Percentiles rank a stretch among this genome's conserved stretches.
Evolutionary conservation across 2,329 filamentous ascomycete species (phyloP).

Genomic region (Plenodomus lindquistii): DNA sequence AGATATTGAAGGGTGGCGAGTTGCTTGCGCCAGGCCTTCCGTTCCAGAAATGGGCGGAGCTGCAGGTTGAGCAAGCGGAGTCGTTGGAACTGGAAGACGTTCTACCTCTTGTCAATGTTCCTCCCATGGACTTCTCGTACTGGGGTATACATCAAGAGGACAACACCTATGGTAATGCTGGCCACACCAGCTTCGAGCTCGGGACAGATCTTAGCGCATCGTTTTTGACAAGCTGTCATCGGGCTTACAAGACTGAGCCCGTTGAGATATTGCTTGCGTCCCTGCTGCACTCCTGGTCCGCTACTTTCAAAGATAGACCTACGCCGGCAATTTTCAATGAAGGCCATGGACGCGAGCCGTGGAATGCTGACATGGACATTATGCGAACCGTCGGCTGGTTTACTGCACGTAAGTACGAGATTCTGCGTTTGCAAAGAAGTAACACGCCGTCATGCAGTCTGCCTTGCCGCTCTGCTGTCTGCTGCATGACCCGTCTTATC

Average conservation of each 20-base stretch:
- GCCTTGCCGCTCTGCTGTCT: too few relatives aligned
- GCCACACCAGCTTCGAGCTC: constrained; percentile 38
- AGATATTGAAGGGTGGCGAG: constrained; percentile 33
- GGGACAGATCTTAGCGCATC: constrained; percentile 29
- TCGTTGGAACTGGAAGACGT: constrained; percentile 26
- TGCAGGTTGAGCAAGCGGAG: constrained; percentile 42
- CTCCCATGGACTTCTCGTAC: constrained; percentile 40
- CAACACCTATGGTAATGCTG: constrained; percentile 45
- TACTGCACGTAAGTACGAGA: constrained; percentile 50
- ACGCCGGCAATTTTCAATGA: constrained; percentile 55
- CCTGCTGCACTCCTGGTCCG: constrained; percentile 59
- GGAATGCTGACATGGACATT: constrained; percentile 55
- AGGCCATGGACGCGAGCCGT: constrained; percentile 44
- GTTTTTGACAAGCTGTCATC: constrained; percentile 38
- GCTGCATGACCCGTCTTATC: too few relatives aligned
- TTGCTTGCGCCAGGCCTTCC: constrained; percentile 36
- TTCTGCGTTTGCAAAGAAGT: not conserved
- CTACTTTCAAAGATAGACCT: constrained; percentile 58
- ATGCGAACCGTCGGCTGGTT: constrained; percentile 65
- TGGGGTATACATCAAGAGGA: constrained; percentile 45
- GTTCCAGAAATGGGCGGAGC: constrained; percentile 47
- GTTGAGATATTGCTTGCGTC: constrained; percentile 61
- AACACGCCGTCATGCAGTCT: too few relatives aligned
- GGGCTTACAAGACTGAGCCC: constrained; percentile 57
- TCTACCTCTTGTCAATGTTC: constrained; percentile 35